Conservation (phyloP, 495 filamentous ascomycete genomes). For the Podospora bellae-mahoneyi region DNA sequence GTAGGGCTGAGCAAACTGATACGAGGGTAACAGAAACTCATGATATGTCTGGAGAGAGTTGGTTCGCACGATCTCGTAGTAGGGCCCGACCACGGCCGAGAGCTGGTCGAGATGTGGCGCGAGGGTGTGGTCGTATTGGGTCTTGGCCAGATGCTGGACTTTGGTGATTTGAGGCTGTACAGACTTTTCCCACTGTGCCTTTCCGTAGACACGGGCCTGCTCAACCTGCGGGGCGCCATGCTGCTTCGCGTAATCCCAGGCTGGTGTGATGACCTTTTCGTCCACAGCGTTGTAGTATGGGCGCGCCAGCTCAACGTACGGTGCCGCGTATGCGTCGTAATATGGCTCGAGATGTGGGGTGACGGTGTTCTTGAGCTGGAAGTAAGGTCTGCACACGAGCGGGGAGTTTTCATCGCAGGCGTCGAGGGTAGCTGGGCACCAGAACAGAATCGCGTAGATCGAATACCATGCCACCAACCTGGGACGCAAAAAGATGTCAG, state of each 20-base stretch:
- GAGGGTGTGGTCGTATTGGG: conserved; percentile 65
- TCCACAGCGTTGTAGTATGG: conserved; percentile 72
- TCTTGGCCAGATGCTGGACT: conserved; percentile 54
- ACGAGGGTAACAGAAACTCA: conserved; percentile 70
- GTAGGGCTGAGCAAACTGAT: conserved; percentile 68
- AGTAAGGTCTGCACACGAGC: conserved; percentile 78
- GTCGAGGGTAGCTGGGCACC: conserved; percentile 69
- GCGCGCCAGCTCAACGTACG: conserved; percentile 70
- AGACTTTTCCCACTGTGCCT: conserved; percentile 72
- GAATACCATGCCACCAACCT: conserved; percentile 85
- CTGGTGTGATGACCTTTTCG: conserved; percentile 62
- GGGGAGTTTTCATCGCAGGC: conserved; percentile 68
- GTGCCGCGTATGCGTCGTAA: conserved; percentile 77
- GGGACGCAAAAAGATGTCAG: conserved; percentile 8
- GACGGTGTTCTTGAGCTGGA: conserved; percentile 63
- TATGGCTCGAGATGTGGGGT: conserved; percentile 80
- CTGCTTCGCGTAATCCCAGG: conserved; percentile 59
- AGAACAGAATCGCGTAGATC: conserved; percentile 72
- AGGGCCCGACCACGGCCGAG: conserved; percentile 58
- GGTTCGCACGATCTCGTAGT: conserved; percentile 61
- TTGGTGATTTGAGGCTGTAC: conserved; percentile 69
- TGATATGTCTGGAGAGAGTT: conserved; percentile 65
- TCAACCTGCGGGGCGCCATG: conserved; percentile 77
- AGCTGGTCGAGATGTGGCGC: conserved; percentile 70
- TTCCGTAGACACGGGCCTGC: conserved; percentile 58